A percentile compares a stretch with the other conserved stretches of the same genome.
Evolutionary conservation across 768 basidiomycete genomes (phyloP).

Genomic region (Mycena belliarum): DNA sequence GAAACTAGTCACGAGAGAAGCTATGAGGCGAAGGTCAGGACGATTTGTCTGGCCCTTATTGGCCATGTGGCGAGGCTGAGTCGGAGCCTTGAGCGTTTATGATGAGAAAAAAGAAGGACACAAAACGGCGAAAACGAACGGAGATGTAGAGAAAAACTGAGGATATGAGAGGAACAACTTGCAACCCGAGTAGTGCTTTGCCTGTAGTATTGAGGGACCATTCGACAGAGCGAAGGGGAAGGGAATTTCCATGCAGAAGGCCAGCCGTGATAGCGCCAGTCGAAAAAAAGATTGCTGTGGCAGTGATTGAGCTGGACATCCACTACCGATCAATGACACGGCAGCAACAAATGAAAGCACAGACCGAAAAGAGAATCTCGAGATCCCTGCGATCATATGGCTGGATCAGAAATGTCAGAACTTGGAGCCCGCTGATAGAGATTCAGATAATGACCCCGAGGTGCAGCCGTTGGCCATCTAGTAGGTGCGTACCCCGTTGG

Average conservation of each 20-base stretch:
- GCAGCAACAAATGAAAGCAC: constrained; percentile 6
- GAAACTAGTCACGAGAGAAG: constrained; percentile 43
- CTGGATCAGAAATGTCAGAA: constrained; percentile 30
- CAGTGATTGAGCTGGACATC: constrained; percentile 49
- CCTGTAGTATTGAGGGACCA: constrained; percentile 43
- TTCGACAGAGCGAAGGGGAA: constrained; percentile 30
- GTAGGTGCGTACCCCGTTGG: not conserved
- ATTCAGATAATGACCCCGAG: constrained; percentile 47
- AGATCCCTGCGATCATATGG: constrained; percentile 65
- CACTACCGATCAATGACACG: constrained; percentile 11
- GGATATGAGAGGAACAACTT: constrained; percentile 39
- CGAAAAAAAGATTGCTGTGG: constrained; percentile 54
- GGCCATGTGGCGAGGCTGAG: constrained; percentile 1
- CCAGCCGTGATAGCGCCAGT: constrained; percentile 49
- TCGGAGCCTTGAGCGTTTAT: constrained; percentile 8
- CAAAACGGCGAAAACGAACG: constrained; percentile 30
- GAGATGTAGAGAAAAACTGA: constrained; percentile 30
- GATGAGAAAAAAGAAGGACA: constrained; percentile 4
- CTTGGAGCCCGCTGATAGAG: not conserved
- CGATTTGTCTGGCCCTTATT: not conserved
- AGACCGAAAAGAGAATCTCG: constrained; percentile 56
- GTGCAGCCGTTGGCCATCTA: constrained; percentile 66
- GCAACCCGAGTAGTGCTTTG: constrained; percentile 38
- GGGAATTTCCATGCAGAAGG: constrained; percentile 33
- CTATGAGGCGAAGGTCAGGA: constrained; percentile 36